Evolutionary conservation across 306 rosid genomes (phyloP).

Genomic region (Sesbania bispinosa): DNA sequence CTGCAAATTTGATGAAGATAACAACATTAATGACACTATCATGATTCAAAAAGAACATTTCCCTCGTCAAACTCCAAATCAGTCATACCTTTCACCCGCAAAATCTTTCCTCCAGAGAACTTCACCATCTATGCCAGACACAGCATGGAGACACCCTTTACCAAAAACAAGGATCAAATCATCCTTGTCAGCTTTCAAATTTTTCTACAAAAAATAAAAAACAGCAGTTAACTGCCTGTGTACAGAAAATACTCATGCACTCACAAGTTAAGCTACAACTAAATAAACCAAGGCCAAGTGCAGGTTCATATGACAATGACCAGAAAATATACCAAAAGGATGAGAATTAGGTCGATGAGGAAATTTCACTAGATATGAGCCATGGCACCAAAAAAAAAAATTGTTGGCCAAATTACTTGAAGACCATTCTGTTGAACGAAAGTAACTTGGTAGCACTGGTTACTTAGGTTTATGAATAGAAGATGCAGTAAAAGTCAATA

Average conservation of each 20-base stretch:
- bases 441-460: no score
- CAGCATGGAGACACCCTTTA: constrained; percentile 70
- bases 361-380: no score
- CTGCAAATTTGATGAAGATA: constrained; percentile 53
- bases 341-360: no score
- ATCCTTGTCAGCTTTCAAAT: constrained; percentile 68
- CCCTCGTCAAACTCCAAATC: constrained; percentile 13
- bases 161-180: constrained; percentile 71
- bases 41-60: constrained; percentile 22
- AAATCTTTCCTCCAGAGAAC: constrained; percentile 78
- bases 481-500: no score
- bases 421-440: no score
- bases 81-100: constrained; percentile 60
- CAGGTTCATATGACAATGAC: constrained; percentile 1
- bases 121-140: constrained; percentile 79
- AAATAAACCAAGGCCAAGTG: constrained; percentile 15
- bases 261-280: constrained; percentile 21
- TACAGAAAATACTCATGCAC: not conserved
- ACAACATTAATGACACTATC: constrained; percentile 28
- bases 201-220: constrained; percentile 56
- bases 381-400: no score
- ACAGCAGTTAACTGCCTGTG: constrained; percentile 25
- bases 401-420: no score
- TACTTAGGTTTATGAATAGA: no score
- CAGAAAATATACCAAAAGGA: not conserved